phyloP scores from a whole-genome alignment of 1,284 basidiomycete species.

The Volvariella volvacea region DNA sequence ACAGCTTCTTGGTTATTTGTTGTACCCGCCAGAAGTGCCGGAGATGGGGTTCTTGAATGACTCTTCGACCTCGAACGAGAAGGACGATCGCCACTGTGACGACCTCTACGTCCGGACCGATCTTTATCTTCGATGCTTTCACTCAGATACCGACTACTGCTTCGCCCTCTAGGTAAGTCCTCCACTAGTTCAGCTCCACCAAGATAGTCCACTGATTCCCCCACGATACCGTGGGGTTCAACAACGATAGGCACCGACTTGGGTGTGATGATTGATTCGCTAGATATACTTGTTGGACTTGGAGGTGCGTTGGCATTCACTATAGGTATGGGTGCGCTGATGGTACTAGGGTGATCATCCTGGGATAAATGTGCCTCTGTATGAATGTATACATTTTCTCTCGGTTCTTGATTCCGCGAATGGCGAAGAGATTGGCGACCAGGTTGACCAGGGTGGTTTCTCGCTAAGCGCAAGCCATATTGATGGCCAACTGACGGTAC shows the following conservation, averaged over 20 bases:
- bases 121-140: neutral
- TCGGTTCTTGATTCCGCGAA: no score
- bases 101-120: neutral
- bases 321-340: slow-evolving; percentile 7
- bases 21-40: slow-evolving; percentile 14
- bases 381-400: no score
- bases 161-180: slow-evolving; percentile 20
- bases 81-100: slow-evolving; percentile 11
- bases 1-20: neutral
- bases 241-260: slow-evolving; percentile 17
- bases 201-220: slow-evolving; percentile 60
- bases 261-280: neutral
- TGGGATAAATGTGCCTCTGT: no score
- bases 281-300: no score
- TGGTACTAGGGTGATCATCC: neutral
- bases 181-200: slow-evolving; percentile 48
- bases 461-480: slow-evolving; percentile 27
- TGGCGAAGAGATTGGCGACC: no score
- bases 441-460: no score
- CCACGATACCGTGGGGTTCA: slow-evolving; percentile 13
- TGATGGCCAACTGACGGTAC: slow-evolving; percentile 52
- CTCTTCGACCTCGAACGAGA: slow-evolving; percentile 32
- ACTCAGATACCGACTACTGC: neutral
- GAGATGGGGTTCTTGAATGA: slow-evolving; percentile 37
- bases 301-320: slow-evolving; percentile 20